Percentiles rank a stretch among this genome's conserved stretches.
These are phyloP conservation scores for Ogataea hybrid DNA, from an alignment of 1,139 yeast genomes.

Conservation along the genomic window DNA sequence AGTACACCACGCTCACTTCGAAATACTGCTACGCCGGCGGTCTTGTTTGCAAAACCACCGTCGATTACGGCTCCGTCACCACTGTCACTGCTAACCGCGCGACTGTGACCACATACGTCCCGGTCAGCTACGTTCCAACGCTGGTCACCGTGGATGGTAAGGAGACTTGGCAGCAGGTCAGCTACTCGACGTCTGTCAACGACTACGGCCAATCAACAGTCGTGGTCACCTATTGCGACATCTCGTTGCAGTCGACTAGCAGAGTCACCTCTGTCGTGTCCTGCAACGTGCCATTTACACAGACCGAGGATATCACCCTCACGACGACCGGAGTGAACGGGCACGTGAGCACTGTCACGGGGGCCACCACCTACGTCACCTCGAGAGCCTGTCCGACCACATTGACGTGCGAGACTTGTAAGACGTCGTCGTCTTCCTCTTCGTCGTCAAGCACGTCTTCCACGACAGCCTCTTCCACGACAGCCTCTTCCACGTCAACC, in stretches of 20 bases:
- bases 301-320: constrained; percentile 9
- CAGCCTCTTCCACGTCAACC: constrained; percentile 6
- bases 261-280: constrained; percentile 16
- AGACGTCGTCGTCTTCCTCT: not conserved
- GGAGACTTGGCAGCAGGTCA: constrained; percentile 18
- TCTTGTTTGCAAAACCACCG: constrained; percentile 18
- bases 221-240: constrained; percentile 24
- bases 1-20: constrained; percentile 19
- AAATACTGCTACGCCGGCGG: constrained; percentile 17
- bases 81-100: constrained; percentile 14
- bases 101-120: constrained; percentile 15
- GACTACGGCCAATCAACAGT: constrained; percentile 18
- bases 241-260: constrained; percentile 11
- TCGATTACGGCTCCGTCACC: constrained; percentile 18
- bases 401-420: constrained; percentile 12
- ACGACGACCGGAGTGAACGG: constrained; percentile 10
- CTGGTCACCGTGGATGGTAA: constrained; percentile 19
- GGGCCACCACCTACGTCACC: constrained; percentile 18
- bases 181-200: constrained; percentile 15
- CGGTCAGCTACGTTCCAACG: constrained; percentile 22
- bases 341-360: constrained; percentile 6
- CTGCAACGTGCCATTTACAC: constrained; percentile 18
- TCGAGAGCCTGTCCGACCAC: constrained; percentile 11
- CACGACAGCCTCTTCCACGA: not conserved
- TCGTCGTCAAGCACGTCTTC: constrained; percentile 1